phyloP scores from a whole-genome alignment of 805 yeast species.

The Kluyveromyces starmeri region DNA sequence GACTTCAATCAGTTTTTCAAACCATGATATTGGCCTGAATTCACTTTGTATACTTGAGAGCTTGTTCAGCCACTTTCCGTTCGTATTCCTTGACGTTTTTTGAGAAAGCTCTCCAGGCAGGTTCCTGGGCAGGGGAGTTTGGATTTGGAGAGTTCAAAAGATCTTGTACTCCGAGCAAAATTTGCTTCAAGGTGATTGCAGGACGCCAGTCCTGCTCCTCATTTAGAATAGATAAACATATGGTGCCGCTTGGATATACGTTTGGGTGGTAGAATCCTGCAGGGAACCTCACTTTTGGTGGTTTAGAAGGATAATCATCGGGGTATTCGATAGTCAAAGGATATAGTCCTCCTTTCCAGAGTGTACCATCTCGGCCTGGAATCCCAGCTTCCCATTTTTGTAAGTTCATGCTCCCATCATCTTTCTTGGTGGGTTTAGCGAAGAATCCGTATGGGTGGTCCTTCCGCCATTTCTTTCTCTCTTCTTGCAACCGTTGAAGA shows the following conservation, averaged over 20 bases:
- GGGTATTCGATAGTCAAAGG: constrained; percentile 80
- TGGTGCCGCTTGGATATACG: constrained; percentile 95
- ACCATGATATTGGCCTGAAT: too few relatives aligned
- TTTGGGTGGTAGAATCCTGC: constrained; percentile 93
- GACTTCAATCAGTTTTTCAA: too few relatives aligned
- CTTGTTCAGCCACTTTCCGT: constrained; percentile 72
- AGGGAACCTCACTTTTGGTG: constrained; percentile 89
- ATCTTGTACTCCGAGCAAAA: constrained; percentile 87
- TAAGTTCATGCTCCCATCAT: constrained; percentile 78
- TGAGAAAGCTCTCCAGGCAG: constrained; percentile 84
- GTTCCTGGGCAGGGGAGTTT: constrained; percentile 94
- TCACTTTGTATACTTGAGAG: constrained; percentile 52
- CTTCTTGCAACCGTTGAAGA: constrained; percentile 82
- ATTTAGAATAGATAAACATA: constrained; percentile 84
- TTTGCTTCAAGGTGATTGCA: constrained; percentile 83
- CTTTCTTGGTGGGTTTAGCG: constrained; percentile 78
- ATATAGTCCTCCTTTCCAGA: constrained; percentile 86
- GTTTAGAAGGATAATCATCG: constrained; percentile 91
- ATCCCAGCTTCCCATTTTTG: constrained; percentile 91
- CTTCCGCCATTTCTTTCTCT: constrained; percentile 94
- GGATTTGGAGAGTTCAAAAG: constrained; percentile 85
- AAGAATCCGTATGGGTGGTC: constrained; percentile 97
- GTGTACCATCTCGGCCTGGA: constrained; percentile 82
- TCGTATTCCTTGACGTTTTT: constrained; percentile 64
- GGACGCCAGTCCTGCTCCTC: constrained; percentile 99